These are phyloP conservation scores for Serendipita sp. DNA, from an alignment of 768 basidiomycete species.

Conservation along the genomic window DNA sequence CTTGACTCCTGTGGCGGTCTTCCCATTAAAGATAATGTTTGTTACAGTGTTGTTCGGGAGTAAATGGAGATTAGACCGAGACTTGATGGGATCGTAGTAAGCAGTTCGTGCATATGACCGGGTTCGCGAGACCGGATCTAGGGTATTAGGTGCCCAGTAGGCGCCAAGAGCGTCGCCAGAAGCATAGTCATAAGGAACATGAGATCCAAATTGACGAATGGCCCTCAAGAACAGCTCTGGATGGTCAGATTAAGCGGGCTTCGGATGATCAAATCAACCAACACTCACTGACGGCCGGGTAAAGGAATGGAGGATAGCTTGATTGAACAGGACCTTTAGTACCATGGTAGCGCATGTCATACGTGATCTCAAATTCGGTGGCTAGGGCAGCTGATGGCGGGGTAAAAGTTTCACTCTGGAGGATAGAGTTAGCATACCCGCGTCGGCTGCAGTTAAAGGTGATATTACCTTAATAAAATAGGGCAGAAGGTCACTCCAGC, in stretches of 20 bases:
- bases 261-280: neutral
- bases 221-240: neutral
- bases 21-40: neutral
- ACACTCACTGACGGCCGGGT: constrained; percentile 4
- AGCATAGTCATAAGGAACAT: neutral
- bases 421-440: neutral
- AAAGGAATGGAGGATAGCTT: constrained; percentile 4
- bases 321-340: neutral
- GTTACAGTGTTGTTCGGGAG: neutral
- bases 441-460: neutral
- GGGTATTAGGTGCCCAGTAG: constrained; percentile 4
- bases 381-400: neutral
- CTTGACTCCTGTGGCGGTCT: neutral
- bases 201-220: neutral
- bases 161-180: neutral
- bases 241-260: neutral
- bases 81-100: neutral
- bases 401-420: neutral
- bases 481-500: neutral
- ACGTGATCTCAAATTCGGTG: neutral
- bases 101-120: constrained; percentile 3
- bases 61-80: neutral
- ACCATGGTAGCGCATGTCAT: neutral
- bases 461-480: neutral
- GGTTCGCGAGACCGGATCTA: neutral